Conservation (phyloP, 352 stramenopile genomes). For the Phytophthora sansomeana region DNA sequence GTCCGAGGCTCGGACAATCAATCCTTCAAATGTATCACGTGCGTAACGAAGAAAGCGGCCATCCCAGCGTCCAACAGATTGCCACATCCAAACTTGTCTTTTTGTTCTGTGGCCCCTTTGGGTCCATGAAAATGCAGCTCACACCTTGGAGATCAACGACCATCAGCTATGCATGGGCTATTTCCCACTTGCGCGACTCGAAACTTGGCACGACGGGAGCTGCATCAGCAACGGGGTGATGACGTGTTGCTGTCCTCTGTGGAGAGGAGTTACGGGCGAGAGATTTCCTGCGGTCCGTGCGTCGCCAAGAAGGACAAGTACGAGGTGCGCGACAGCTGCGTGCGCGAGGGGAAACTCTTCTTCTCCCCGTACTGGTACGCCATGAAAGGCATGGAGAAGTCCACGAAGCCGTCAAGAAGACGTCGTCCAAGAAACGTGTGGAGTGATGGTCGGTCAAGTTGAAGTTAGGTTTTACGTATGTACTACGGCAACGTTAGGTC, state of each 20-base stretch:
- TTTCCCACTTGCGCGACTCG: neutral
- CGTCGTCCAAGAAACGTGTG: neutral
- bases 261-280: constrained; percentile 32
- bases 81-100: too few species aligned
- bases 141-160: too few species aligned
- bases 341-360: constrained; percentile 10
- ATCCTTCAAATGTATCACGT: too few species aligned
- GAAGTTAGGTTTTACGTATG: too few species aligned
- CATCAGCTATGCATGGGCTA: too few species aligned
- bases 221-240: constrained; percentile 13
- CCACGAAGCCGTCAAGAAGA: constrained; percentile 10
- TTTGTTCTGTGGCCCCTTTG: too few species aligned
- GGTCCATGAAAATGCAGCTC: too few species aligned
- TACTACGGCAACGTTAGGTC: too few species aligned
- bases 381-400: constrained; percentile 42
- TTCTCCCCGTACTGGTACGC: constrained; percentile 35
- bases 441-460: too few species aligned
- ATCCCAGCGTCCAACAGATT: too few species aligned
- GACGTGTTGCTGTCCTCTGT: constrained; percentile 49
- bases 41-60: too few species aligned
- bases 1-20: too few species aligned
- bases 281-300: constrained; percentile 38
- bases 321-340: neutral
- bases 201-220: neutral
- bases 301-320: constrained; percentile 1